phyloP scores from a whole-genome alignment of 176 grass and related monocot species.

The Carex scoparia region DNA sequence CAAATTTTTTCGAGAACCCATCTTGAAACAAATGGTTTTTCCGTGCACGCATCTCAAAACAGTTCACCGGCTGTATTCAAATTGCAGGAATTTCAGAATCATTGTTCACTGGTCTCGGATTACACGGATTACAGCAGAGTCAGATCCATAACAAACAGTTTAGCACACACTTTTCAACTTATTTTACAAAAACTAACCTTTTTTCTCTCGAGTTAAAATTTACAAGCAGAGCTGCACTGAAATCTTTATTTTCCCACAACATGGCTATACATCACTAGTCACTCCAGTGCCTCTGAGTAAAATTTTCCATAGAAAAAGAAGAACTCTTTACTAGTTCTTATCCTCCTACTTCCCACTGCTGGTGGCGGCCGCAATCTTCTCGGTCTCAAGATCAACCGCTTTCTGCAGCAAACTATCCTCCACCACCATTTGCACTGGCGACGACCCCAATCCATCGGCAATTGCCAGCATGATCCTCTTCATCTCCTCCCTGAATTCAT shows the following conservation, averaged over 20 bases:
- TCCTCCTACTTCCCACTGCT: neutral
- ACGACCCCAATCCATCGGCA: conserved; percentile 77
- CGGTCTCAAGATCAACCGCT: conserved; percentile 77
- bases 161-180: neutral
- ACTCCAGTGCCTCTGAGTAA: neutral
- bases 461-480: conserved; percentile 87
- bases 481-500: conserved; percentile 55
- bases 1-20: no score
- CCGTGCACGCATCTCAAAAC: no score
- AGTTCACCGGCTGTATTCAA: no score
- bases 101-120: no score
- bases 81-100: no score
- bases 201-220: neutral
- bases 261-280: neutral
- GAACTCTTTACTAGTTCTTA: neutral
- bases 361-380: conserved; percentile 32
- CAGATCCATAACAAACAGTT: neutral
- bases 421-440: conserved; percentile 71
- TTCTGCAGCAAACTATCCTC: conserved; percentile 62
- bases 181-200: neutral
- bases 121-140: no score
- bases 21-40: no score
- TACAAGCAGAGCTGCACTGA: neutral
- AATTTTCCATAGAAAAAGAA: neutral
- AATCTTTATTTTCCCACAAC: neutral